These are phyloP conservation scores for Metschnikowia koreensis DNA, from an alignment of 805 yeast species.

Conservation along the genomic window DNA sequence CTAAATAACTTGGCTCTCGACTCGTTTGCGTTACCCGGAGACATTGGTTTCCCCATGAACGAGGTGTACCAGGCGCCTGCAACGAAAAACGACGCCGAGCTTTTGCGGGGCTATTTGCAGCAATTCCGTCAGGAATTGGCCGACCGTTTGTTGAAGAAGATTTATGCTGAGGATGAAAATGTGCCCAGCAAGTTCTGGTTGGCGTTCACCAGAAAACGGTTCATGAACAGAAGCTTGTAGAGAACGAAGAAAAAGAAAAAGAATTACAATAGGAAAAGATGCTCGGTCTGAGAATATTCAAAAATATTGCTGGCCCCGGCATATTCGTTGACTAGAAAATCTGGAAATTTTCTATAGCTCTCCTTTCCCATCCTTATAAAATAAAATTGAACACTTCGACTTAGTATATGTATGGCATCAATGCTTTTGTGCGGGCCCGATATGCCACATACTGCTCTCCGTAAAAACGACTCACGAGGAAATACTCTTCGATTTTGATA, in stretches of 20 bases:
- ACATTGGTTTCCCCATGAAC: conserved; percentile 89
- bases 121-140: conserved; percentile 96
- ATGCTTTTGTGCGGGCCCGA: conserved; percentile 21
- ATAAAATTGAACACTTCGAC: neutral
- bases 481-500: conserved; percentile 36
- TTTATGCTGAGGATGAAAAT: conserved; percentile 58
- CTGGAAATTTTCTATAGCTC: too few species aligned
- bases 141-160: conserved; percentile 68
- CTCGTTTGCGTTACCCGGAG: conserved; percentile 90
- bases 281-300: too few species aligned
- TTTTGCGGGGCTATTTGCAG: conserved; percentile 75
- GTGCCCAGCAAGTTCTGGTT: conserved; percentile 90
- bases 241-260: neutral
- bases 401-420: conserved; percentile 28
- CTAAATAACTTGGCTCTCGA: conserved; percentile 86
- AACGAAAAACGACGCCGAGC: conserved; percentile 71
- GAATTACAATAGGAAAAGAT: too few species aligned
- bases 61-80: conserved; percentile 71
- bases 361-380: neutral
- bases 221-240: conserved; percentile 86
- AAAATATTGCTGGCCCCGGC: too few species aligned
- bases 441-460: conserved; percentile 31
- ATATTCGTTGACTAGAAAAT: too few species aligned
- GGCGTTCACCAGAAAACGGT: conserved; percentile 90
- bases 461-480: conserved; percentile 24